phyloP scores from a whole-genome alignment of 2,329 filamentous ascomycete species.

The Pestalotiopsis sp. region DNA sequence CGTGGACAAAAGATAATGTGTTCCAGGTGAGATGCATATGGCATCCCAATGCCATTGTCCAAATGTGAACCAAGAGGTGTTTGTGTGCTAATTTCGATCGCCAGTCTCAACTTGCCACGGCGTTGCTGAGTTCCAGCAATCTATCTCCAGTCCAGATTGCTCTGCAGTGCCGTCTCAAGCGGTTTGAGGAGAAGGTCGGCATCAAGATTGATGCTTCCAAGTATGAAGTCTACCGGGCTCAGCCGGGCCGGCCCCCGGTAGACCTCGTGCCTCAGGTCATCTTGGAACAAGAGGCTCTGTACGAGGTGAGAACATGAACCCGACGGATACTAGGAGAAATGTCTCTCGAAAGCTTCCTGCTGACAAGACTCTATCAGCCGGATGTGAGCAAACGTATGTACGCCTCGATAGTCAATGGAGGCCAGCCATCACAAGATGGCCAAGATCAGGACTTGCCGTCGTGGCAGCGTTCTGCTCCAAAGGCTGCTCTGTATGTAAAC shows the following conservation, averaged over 20 bases:
- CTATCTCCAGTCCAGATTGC: conserved; percentile 6
- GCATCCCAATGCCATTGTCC: neutral
- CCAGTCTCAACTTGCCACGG: conserved; percentile 11
- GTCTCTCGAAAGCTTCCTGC: neutral
- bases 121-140: conserved; percentile 2
- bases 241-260: neutral
- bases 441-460: conserved; percentile 20
- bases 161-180: conserved; percentile 10
- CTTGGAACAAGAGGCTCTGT: conserved; percentile 13
- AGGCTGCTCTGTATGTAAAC: conserved; percentile 29
- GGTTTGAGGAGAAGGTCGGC: conserved; percentile 13
- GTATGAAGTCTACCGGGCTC: conserved; percentile 11
- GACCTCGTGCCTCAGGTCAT: conserved; percentile 11
- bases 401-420: conserved; percentile 10
- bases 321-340: no score
- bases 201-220: conserved; percentile 10
- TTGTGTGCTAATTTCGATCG: neutral
- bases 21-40: conserved; percentile 10
- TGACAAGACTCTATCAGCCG: conserved; percentile 1
- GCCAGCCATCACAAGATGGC: neutral
- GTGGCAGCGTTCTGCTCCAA: conserved; percentile 32
- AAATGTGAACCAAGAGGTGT: neutral
- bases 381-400: conserved; percentile 11
- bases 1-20: conserved; percentile 14
- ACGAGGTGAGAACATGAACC: conserved; percentile 9